Conservation (phyloP, 2,329 filamentous ascomycete species). For the Fusarium luffae region DNA sequence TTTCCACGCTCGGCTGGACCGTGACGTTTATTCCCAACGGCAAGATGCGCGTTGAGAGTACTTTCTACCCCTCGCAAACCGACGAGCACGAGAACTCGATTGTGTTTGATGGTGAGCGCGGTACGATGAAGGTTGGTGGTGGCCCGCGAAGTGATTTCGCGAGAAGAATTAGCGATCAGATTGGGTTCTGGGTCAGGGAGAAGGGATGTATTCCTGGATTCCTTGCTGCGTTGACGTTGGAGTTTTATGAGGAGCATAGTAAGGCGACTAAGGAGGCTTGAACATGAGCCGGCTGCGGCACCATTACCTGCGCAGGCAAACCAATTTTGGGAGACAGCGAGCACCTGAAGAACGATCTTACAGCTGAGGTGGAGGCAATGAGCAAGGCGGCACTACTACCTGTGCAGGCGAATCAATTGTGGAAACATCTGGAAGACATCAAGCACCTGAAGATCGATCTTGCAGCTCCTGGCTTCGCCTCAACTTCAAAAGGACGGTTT, state of each 20-base stretch:
- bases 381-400: slow-evolving; percentile 45
- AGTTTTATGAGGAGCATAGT: slow-evolving; percentile 83
- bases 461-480: background rate
- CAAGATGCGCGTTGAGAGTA: slow-evolving; percentile 89
- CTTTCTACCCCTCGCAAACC: slow-evolving; percentile 78
- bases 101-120: slow-evolving; percentile 91
- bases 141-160: slow-evolving; percentile 90
- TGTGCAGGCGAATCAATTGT: too few species aligned
- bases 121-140: slow-evolving; percentile 97
- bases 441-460: too few species aligned
- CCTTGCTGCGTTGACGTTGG: slow-evolving; percentile 87
- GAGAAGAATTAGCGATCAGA: slow-evolving; percentile 82
- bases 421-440: too few species aligned
- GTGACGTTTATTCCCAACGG: slow-evolving; percentile 97
- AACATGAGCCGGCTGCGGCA: slow-evolving; percentile 37
- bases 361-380: too few species aligned
- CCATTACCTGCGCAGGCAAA: too few species aligned
- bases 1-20: slow-evolving; percentile 91
- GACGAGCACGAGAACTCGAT: slow-evolving; percentile 79
- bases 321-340: too few species aligned
- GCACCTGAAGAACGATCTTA: too few species aligned
- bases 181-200: slow-evolving; percentile 96
- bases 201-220: slow-evolving; percentile 95
- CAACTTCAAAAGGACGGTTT: background rate
- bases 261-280: slow-evolving; percentile 27